Percentiles rank a stretch among this genome's conserved stretches.
phyloP scores from a whole-genome alignment of 306 rosid genomes.

The Corylus avellana region DNA sequence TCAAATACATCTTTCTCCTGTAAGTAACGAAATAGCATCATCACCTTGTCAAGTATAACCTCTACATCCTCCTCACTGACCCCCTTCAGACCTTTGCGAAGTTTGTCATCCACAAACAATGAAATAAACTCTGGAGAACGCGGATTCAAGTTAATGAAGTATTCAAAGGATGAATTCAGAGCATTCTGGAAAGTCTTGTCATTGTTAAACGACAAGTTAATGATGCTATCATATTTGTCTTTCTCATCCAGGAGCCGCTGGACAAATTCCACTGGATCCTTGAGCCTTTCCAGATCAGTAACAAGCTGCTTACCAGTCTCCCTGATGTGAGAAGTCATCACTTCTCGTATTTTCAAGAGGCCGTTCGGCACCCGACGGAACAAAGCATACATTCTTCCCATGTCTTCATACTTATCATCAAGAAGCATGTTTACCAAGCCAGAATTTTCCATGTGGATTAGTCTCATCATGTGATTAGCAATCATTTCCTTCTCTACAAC shows the following conservation, averaged over 20 bases:
- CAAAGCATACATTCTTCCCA: slow-evolving; percentile 75
- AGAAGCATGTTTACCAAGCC: slow-evolving; percentile 82
- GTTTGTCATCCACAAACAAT: slow-evolving; percentile 81
- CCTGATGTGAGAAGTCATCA: slow-evolving; percentile 77
- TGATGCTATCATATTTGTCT: slow-evolving; percentile 76
- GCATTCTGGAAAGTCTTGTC: slow-evolving; percentile 94
- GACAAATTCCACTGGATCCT: slow-evolving; percentile 83
- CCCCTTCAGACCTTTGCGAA: slow-evolving; percentile 78
- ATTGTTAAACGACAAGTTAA: slow-evolving; percentile 65
- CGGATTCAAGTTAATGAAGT: slow-evolving; percentile 68
- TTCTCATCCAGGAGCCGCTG: slow-evolving; percentile 78
- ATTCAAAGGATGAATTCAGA: slow-evolving; percentile 86
- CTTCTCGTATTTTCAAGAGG: slow-evolving; percentile 59
- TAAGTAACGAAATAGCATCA: slow-evolving; percentile 77
- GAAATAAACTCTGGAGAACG: slow-evolving; percentile 82
- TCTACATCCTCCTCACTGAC: slow-evolving; percentile 93
- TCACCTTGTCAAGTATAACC: slow-evolving; percentile 78
- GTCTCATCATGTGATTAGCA: slow-evolving; percentile 73
- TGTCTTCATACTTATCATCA: slow-evolving; percentile 75
- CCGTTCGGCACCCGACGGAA: slow-evolving; percentile 67
- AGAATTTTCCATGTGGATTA: slow-evolving; percentile 80
- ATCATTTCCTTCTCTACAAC: slow-evolving; percentile 87
- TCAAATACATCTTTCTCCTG: slow-evolving; percentile 82
- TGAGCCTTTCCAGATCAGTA: slow-evolving; percentile 79
- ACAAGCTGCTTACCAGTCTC: slow-evolving; percentile 76